A percentile compares a stretch with the other conserved stretches of the same genome.
Evolutionary conservation across 2,329 filamentous ascomycete species (phyloP).

Genomic region (Talaromyces sp.): DNA sequence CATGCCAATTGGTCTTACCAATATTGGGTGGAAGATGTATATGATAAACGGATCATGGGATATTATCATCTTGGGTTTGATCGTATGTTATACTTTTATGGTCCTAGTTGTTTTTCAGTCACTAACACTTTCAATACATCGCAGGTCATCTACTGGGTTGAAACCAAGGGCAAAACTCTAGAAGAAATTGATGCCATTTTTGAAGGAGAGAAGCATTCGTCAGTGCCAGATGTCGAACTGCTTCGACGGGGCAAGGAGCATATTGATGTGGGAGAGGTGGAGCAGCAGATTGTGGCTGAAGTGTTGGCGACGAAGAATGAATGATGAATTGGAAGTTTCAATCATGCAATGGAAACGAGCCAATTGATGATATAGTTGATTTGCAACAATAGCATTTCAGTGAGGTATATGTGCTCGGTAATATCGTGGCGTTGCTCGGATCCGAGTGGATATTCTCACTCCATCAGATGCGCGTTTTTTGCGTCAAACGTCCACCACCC

Average conservation of each 20-base stretch:
- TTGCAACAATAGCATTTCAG: not conserved
- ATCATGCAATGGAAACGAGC: not conserved
- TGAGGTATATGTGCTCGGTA: not conserved
- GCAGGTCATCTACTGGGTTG: conserved; percentile 21
- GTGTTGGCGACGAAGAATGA: not conserved
- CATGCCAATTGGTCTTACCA: conserved; percentile 43
- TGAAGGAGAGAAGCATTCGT: conserved; percentile 20
- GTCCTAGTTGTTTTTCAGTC: not conserved
- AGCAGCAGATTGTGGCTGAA: conserved; percentile 16
- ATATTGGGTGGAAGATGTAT: conserved; percentile 48
- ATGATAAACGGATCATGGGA: conserved; percentile 49
- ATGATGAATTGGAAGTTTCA: not conserved
- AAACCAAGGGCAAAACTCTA: conserved; percentile 32
- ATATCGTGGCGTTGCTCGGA: not conserved
- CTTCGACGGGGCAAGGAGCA: conserved; percentile 14
- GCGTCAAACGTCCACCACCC: not conserved
- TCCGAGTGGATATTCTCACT: not conserved
- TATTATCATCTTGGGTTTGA: conserved; percentile 32
- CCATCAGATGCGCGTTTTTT: not conserved
- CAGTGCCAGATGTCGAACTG: conserved; percentile 17
- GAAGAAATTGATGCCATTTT: conserved; percentile 34
- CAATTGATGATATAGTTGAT: not conserved
- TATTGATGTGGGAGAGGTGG: conserved; percentile 14
- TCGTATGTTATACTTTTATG: conserved; percentile 28
- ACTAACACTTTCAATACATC: not conserved